Evolutionary conservation across 2,329 filamentous ascomycete genomes (phyloP).

Genomic region (Alternaria sp.): DNA sequence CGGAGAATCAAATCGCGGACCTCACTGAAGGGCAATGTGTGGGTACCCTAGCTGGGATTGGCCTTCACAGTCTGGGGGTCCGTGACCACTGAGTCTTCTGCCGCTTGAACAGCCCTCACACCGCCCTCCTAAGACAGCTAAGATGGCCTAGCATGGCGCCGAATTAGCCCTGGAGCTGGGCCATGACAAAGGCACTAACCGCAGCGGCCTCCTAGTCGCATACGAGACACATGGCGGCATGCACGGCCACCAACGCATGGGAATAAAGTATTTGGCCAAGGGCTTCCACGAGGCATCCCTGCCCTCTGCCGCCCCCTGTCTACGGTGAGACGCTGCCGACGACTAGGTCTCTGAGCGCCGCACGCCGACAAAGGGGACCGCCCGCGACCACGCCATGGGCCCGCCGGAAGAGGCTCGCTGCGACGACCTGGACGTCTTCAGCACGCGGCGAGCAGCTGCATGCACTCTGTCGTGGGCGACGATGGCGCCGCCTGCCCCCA

Average conservation of each 20-base stretch:
- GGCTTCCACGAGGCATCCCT: slow-evolving; percentile 46
- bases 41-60: slow-evolving; percentile 46
- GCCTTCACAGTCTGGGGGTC: slow-evolving; percentile 24
- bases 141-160: slow-evolving; percentile 36
- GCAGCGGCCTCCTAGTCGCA: slow-evolving; percentile 27
- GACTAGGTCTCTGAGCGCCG: slow-evolving; percentile 9
- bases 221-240: slow-evolving; percentile 39
- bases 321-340: slow-evolving; percentile 19
- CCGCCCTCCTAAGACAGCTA: slow-evolving; percentile 38
- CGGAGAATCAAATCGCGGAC: slow-evolving; percentile 38
- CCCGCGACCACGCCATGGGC: background rate
- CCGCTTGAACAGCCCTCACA: slow-evolving; percentile 30
- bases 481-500: background rate
- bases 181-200: slow-evolving; percentile 37
- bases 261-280: slow-evolving; percentile 38
- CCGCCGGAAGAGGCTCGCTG: background rate
- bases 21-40: slow-evolving; percentile 41
- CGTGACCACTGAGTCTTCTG: slow-evolving; percentile 33
- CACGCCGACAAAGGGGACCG: slow-evolving; percentile 12
- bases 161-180: slow-evolving; percentile 29
- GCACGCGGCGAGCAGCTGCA: background rate
- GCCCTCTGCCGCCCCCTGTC: slow-evolving; percentile 20
- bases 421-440: background rate
- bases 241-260: slow-evolving; percentile 31
- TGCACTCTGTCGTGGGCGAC: background rate